These are phyloP conservation scores for Ustanciosporium gigantosporum DNA, from an alignment of 1,284 basidiomycete genomes.

Conservation along the genomic window DNA sequence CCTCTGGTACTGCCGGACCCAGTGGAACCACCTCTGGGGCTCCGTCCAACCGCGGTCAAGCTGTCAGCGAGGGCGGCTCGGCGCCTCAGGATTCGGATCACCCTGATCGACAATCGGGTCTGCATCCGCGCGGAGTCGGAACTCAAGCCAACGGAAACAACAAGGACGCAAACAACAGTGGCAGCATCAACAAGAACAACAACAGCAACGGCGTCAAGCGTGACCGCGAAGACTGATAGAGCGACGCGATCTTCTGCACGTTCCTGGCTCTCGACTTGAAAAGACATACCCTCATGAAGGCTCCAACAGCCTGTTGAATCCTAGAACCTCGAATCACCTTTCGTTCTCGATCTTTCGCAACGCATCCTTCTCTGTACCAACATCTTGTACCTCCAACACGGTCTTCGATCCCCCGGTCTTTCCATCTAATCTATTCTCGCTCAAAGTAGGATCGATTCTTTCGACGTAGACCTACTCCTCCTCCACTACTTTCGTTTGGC, in stretches of 20 bases:
- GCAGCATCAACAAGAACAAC: neutral
- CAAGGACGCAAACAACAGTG: constrained; percentile 3
- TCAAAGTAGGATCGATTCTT: too few relatives aligned
- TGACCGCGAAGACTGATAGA: constrained; percentile 36
- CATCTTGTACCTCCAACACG: constrained; percentile 1
- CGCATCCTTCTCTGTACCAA: constrained; percentile 1
- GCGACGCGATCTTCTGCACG: neutral
- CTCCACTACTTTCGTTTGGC: too few relatives aligned
- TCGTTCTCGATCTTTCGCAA: too few relatives aligned
- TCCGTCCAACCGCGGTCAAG: neutral
- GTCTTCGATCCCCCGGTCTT: neutral
- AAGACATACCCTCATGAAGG: too few relatives aligned
- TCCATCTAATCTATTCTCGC: too few relatives aligned
- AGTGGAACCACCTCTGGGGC: constrained; percentile 3
- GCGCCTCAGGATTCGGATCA: constrained; percentile 4
- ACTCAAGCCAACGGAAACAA: constrained; percentile 8
- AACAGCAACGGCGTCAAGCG: constrained; percentile 20
- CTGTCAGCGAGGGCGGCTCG: neutral
- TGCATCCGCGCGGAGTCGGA: constrained; percentile 44
- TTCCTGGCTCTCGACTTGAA: too few relatives aligned
- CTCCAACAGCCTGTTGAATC: too few relatives aligned
- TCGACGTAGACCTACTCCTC: too few relatives aligned
- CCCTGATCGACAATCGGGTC: constrained; percentile 38
- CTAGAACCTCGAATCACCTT: too few relatives aligned
- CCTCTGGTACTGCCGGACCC: constrained; percentile 3